phyloP scores from a whole-genome alignment of 108 stramenopile species.

The Fistulifera pelliculosa region DNA sequence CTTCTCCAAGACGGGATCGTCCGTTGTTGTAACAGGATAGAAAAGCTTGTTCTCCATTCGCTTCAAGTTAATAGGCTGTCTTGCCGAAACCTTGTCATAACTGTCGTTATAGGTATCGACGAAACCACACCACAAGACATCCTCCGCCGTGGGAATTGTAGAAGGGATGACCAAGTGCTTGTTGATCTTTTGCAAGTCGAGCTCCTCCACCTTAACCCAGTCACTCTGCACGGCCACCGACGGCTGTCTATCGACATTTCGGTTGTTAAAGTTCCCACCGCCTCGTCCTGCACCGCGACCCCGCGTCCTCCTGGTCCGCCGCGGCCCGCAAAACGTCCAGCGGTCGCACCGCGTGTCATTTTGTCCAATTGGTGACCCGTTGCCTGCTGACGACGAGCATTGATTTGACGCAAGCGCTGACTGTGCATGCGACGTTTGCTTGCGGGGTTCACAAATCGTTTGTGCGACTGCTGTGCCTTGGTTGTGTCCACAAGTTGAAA shows the following conservation, averaged over 20 bases:
- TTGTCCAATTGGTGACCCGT: conserved; percentile 13
- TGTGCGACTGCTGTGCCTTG: conserved; percentile 46
- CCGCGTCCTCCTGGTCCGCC: conserved; percentile 33
- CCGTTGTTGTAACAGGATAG: conserved; percentile 94
- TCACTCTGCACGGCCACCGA: conserved; percentile 82
- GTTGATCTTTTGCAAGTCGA: conserved; percentile 86
- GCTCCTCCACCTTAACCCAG: conserved; percentile 88
- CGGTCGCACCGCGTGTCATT: conserved; percentile 6
- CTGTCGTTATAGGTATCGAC: conserved; percentile 89
- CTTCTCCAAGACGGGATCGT: conserved; percentile 96
- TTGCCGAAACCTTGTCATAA: conserved; percentile 85
- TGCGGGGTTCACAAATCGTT: conserved; percentile 58
- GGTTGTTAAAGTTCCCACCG: conserved; percentile 21
- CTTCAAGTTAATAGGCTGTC: conserved; percentile 58
- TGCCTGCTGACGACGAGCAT: conserved; percentile 53
- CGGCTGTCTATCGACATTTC: conserved; percentile 56
- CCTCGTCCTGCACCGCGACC: conserved; percentile 27
- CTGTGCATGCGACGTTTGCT: conserved; percentile 44
- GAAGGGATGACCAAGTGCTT: conserved; percentile 41
- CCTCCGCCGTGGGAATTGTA: conserved; percentile 46
- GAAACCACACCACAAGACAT: conserved; percentile 90
- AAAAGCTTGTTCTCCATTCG: conserved; percentile 82
- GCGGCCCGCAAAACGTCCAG: conserved; percentile 40
- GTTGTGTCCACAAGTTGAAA: conserved; percentile 90
- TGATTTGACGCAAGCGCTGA: conserved; percentile 55